These are phyloP conservation scores for Exophiala bonariae DNA, from an alignment of 2,329 filamentous ascomycete species.

Conservation along the genomic window DNA sequence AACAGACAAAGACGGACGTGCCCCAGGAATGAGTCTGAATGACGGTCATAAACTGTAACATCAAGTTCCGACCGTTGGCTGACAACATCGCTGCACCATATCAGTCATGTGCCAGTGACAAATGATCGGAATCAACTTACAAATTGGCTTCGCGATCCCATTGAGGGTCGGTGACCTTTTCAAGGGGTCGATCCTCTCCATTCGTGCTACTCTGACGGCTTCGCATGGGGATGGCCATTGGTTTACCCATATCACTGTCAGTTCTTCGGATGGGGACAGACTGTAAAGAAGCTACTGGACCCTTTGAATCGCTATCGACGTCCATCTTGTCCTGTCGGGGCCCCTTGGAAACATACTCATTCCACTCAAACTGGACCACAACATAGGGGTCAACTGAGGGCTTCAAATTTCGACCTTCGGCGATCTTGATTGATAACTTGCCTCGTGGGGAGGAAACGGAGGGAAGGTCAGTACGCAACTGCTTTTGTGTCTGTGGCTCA, in stretches of 20 bases:
- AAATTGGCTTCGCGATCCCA: conserved; percentile 97
- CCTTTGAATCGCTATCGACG: conserved; percentile 61
- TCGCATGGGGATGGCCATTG: conserved; percentile 95
- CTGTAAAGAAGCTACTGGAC: conserved; percentile 52
- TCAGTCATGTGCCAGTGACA: conserved; percentile 30
- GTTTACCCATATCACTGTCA: conserved; percentile 76
- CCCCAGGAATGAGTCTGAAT: conserved; percentile 86
- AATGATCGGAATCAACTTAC: conserved; percentile 56
- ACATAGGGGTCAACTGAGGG: conserved; percentile 89
- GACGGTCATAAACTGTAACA: conserved; percentile 89
- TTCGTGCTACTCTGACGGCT: conserved; percentile 97
- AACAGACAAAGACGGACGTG: conserved; percentile 80
- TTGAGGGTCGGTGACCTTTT: conserved; percentile 76
- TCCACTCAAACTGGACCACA: conserved; percentile 94
- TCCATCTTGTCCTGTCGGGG: conserved; percentile 64
- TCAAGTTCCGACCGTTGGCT: conserved; percentile 87
- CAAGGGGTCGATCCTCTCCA: conserved; percentile 65
- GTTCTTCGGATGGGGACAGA: conserved; percentile 66
- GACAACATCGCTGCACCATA: conserved; percentile 74
- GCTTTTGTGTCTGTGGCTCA: conserved; percentile 20
- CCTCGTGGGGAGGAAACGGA: conserved; percentile 71
- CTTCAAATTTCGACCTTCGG: conserved; percentile 78
- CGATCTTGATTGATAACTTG: conserved; percentile 85
- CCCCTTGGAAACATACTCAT: conserved; percentile 90
- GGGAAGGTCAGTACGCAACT: conserved; percentile 51